Evolutionary conservation across 257 asterid species (phyloP).

Genomic region (Capsicum rhomboideum): DNA sequence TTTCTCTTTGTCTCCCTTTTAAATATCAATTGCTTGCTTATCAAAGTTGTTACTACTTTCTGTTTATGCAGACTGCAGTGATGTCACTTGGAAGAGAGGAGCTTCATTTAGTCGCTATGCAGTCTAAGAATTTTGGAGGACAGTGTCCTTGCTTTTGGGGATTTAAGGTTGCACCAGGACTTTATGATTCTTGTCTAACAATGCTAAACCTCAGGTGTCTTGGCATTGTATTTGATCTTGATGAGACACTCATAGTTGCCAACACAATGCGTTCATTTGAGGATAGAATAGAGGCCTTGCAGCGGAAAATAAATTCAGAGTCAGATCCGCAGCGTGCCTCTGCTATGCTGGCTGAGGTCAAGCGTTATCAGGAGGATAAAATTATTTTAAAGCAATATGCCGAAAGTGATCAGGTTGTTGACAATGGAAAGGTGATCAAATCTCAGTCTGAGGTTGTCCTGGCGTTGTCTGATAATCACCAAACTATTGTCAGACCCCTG

Average conservation of each 20-base stretch:
- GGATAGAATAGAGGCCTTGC: slow-evolving; percentile 83
- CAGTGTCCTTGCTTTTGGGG: slow-evolving; percentile 88
- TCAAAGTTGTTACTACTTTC: slow-evolving; percentile 3
- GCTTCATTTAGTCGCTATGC: slow-evolving; percentile 94
- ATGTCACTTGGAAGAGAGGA: slow-evolving; percentile 63
- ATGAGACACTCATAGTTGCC: slow-evolving; percentile 95
- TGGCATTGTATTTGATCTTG: slow-evolving; percentile 95
- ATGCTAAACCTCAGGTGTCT: slow-evolving; percentile 95
- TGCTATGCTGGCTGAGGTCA: slow-evolving; percentile 76
- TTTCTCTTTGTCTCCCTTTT: neutral
- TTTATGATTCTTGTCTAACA: slow-evolving; percentile 76
- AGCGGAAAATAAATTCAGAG: slow-evolving; percentile 64
- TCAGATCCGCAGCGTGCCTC: slow-evolving; percentile 76
- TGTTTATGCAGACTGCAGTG: slow-evolving; percentile 63
- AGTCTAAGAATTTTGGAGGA: slow-evolving; percentile 60
- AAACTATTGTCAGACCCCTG: slow-evolving; percentile 83
- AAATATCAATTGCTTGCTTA: neutral
- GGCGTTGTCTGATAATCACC: slow-evolving; percentile 73
- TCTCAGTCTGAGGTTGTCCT: slow-evolving; percentile 85
- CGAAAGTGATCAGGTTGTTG: slow-evolving; percentile 86
- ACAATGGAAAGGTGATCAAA: slow-evolving; percentile 72
- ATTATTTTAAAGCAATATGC: slow-evolving; percentile 85
- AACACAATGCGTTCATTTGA: slow-evolving; percentile 97
- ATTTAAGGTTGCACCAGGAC: slow-evolving; percentile 55
- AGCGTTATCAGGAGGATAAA: slow-evolving; percentile 88